Conservation (phyloP, 148 eudicot species). For the Cornus controversa region DNA sequence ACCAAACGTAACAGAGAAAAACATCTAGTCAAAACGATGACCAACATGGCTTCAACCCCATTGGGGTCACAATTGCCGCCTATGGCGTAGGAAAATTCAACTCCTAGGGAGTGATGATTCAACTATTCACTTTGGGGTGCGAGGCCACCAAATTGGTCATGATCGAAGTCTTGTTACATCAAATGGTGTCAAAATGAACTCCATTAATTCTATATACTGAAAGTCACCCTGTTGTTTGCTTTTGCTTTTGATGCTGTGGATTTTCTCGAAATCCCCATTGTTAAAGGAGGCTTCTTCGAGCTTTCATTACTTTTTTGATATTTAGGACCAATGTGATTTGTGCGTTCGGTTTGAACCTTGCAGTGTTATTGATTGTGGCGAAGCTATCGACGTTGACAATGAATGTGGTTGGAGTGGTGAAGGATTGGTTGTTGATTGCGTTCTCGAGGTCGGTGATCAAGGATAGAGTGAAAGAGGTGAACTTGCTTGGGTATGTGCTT, state of each 20-base stretch:
- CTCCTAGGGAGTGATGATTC: conserved; percentile 58
- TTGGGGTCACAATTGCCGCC: conserved; percentile 75
- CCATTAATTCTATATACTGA: conserved; percentile 61
- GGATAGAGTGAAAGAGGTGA: conserved; percentile 65
- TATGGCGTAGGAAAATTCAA: conserved; percentile 73
- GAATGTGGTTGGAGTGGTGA: conserved; percentile 82
- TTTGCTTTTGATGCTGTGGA: conserved; percentile 61
- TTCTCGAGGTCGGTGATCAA: conserved; percentile 79
- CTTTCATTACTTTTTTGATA: conserved; percentile 51
- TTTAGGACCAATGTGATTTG: conserved; percentile 67
- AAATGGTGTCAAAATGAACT: conserved; percentile 60
- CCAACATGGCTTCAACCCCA: conserved; percentile 63
- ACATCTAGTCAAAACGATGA: conserved; percentile 53
- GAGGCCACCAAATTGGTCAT: conserved; percentile 68
- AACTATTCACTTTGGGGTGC: conserved; percentile 62
- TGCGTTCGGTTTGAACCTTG: conserved; percentile 70
- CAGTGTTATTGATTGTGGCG: conserved; percentile 70
- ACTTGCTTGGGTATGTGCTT: conserved; percentile 64
- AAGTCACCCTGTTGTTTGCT: conserved; percentile 70
- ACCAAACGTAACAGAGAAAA: too few relatives aligned
- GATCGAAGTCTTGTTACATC: conserved; percentile 63
- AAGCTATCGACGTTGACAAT: conserved; percentile 76
- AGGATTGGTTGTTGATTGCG: conserved; percentile 79
- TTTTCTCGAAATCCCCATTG: conserved; percentile 54
- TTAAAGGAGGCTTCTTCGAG: conserved; percentile 45